Evolutionary conservation across 2,329 filamentous ascomycete species (phyloP).

Genomic region (Neopestalotiopsis rosae): DNA sequence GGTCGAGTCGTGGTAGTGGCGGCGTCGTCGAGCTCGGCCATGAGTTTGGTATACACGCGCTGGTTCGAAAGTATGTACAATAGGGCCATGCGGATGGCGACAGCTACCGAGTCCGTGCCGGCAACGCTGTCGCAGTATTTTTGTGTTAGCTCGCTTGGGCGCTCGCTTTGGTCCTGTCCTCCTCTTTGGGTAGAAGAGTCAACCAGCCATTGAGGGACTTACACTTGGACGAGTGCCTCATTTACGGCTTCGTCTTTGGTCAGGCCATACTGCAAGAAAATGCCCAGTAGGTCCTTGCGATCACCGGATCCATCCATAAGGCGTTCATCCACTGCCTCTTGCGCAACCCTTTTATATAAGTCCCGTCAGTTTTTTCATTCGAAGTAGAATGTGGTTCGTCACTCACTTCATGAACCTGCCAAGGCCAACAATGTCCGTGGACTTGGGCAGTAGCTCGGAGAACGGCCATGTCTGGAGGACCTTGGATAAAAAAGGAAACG

Average conservation of each 20-base stretch:
- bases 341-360: constrained; percentile 18
- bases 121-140: constrained; percentile 20
- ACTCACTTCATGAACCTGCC: constrained; percentile 23
- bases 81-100: constrained; percentile 21
- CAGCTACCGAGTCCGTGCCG: constrained; percentile 23
- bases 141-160: not conserved
- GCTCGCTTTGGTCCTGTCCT: not conserved
- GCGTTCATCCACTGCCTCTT: constrained; percentile 23
- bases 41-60: constrained; percentile 20
- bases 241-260: constrained; percentile 21
- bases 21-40: constrained; percentile 21
- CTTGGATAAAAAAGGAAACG: constrained; percentile 22
- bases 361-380: not conserved
- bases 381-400: not conserved
- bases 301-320: constrained; percentile 17
- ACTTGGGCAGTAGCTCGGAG: constrained; percentile 22
- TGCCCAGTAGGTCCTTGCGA: constrained; percentile 22
- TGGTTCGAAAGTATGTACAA: constrained; percentile 20
- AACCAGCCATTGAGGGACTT: not conserved
- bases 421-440: constrained; percentile 20
- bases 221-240: constrained; percentile 25
- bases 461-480: constrained; percentile 24
- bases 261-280: constrained; percentile 21
- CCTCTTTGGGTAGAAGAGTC: no score
- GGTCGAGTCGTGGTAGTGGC: constrained; percentile 5